phyloP scores from a whole-genome alignment of 768 basidiomycete genomes.

The Termitomyces titanicus region DNA sequence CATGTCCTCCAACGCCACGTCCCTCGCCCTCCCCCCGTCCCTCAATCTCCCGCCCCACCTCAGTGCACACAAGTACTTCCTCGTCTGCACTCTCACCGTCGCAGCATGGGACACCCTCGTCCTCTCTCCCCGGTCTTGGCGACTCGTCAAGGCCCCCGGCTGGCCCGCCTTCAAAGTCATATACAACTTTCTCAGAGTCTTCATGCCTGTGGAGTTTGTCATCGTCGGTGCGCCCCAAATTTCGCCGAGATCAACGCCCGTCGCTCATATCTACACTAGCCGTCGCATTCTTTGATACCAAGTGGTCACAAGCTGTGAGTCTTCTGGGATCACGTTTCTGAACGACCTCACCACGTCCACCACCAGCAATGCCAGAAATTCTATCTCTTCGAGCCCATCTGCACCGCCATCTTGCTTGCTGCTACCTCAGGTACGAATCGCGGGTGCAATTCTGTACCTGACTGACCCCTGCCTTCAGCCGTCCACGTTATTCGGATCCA shows the following conservation, averaged over 20 bases:
- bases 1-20: constrained; percentile 22
- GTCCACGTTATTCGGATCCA: constrained; percentile 77
- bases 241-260: neutral
- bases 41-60: constrained; percentile 76
- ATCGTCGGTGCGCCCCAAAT: constrained; percentile 53
- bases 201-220: constrained; percentile 79
- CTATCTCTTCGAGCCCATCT: constrained; percentile 85
- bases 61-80: constrained; percentile 84
- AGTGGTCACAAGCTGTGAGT: constrained; percentile 52
- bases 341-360: neutral
- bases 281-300: constrained; percentile 82
- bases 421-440: constrained; percentile 49
- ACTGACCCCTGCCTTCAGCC: constrained; percentile 23
- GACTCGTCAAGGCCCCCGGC: constrained; percentile 55
- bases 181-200: constrained; percentile 69
- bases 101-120: constrained; percentile 90
- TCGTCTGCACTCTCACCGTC: constrained; percentile 86
- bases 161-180: constrained; percentile 81
- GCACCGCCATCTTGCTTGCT: constrained; percentile 78
- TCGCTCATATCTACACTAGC: constrained; percentile 39
- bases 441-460: neutral
- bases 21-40: constrained; percentile 50
- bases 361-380: constrained; percentile 59
- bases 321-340: too few relatives aligned
- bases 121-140: constrained; percentile 74